Evolutionary conservation across 371 early-diverging fungal species (phyloP), one percentile per base, ranked within the genome.

Genomic region (Sporodiniella umbellata): DNA sequence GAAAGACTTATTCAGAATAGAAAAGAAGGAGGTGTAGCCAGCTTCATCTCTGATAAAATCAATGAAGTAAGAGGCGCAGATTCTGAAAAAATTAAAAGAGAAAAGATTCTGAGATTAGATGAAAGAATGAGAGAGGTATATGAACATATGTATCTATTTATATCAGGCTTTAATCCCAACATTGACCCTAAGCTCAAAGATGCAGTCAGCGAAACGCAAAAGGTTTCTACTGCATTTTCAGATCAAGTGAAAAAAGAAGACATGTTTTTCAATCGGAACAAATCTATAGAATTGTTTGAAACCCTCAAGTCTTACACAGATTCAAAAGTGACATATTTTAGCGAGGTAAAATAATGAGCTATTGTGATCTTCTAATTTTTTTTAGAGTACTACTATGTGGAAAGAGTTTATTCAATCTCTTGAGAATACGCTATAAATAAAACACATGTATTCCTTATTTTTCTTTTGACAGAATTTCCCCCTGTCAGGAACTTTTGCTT

Each of bases 1-100:
- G 83, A 86, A 23, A 74, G 79, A 25, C 63, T 82, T 25, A 44
- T 78, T 19, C 80, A 79, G 59, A 78, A 66, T 45, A 77, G 75
- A 58, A 51, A 74, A 54, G 71, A 66, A 39, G 72, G 66, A 31
- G 68, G 54, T 57, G 72, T 55, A 68, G 70, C 89, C 3, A 81
- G 81, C 21, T 95, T 81, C 58, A 67, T 98, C 38, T 87, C 87
- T 47, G 94, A 87, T 48, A 95, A 93, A 59, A 79, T 88, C 53
- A 89, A 94, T 49, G 95, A 95, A 46, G 81, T 93, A 39, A 84
- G 90, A 53, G 95, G 96, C 8, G 87, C 92, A 7, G 92, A 96
- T 55, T 82, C 82, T 11, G 93, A 93, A 51, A 82, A 83, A 42
- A 86, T 89, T 19, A 78, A 90, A 53, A 80, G 88, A 68, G 87